Conservation (phyloP, 371 early-diverging fungal species). For the Rhizopus delemar region DNA sequence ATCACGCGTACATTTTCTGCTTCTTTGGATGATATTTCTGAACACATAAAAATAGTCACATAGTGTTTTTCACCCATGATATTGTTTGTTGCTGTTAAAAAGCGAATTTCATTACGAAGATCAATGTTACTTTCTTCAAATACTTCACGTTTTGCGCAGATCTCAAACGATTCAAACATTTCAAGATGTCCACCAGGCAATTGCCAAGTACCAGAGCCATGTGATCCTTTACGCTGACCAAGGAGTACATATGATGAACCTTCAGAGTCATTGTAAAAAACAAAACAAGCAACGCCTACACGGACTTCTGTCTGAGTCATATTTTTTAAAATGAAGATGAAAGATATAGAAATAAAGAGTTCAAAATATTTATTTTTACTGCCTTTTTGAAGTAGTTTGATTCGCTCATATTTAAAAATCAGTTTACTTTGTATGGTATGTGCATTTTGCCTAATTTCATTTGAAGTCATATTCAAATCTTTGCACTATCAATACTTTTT, state of each 20-base stretch:
- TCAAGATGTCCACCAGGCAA: slow-evolving; percentile 70
- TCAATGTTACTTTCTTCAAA: slow-evolving; percentile 63
- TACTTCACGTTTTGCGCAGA: slow-evolving; percentile 62
- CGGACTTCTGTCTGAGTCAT: slow-evolving; percentile 28
- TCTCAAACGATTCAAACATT: slow-evolving; percentile 59
- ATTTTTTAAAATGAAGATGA: slow-evolving; percentile 4
- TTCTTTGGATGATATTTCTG: slow-evolving; percentile 21
- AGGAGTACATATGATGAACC: slow-evolving; percentile 43
- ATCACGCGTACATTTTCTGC: slow-evolving; percentile 34
- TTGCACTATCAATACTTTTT: no score
- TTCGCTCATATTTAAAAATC: no score
- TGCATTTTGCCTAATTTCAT: no score
- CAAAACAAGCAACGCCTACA: slow-evolving; percentile 58
- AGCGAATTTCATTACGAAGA: slow-evolving; percentile 31
- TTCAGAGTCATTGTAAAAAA: slow-evolving; percentile 26
- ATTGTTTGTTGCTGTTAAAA: slow-evolving; percentile 61
- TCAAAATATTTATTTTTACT: no score
- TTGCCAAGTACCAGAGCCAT: slow-evolving; percentile 66
- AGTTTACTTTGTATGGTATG: no score
- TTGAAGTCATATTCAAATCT: no score
- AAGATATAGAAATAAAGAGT: no score
- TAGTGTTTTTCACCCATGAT: slow-evolving; percentile 62
- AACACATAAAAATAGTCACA: slow-evolving; percentile 65
- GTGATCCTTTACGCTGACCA: slow-evolving; percentile 62
- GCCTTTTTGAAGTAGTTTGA: no score